These are phyloP conservation scores for Wallemia hederae DNA, from an alignment of 1,284 basidiomycete genomes.

Conservation along the genomic window DNA sequence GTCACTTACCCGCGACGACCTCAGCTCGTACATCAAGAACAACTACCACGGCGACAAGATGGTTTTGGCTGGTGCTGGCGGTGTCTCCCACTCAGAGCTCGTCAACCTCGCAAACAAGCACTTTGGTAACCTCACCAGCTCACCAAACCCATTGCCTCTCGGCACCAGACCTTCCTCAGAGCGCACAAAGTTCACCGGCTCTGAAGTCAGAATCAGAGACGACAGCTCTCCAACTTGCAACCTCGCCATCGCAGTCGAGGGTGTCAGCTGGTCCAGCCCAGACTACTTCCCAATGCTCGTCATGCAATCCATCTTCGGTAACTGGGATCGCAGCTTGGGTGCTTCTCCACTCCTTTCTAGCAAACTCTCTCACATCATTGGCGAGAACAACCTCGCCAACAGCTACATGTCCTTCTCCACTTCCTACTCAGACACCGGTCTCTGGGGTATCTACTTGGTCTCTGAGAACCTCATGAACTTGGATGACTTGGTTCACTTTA, in stretches of 20 bases:
- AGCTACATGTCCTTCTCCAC: constrained; percentile 99
- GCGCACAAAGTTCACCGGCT: constrained; percentile 62
- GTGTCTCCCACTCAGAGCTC: constrained; percentile 70
- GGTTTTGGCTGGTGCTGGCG: constrained; percentile 91
- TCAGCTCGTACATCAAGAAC: constrained; percentile 72
- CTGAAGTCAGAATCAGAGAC: constrained; percentile 84
- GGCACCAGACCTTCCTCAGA: constrained; percentile 34
- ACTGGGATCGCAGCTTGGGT: constrained; percentile 96
- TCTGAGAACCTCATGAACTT: constrained; percentile 78
- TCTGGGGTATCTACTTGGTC: constrained; percentile 96
- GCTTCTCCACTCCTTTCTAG: constrained; percentile 69
- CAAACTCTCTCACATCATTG: constrained; percentile 69
- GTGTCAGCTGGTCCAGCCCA: constrained; percentile 87
- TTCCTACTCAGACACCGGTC: constrained; percentile 95
- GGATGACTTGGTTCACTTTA: constrained; percentile 83
- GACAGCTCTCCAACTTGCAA: constrained; percentile 68
- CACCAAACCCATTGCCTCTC: constrained; percentile 60
- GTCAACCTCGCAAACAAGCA: constrained; percentile 85
- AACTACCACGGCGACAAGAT: constrained; percentile 98
- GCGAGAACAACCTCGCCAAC: constrained; percentile 87
- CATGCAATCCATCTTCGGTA: constrained; percentile 92
- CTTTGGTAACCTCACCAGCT: constrained; percentile 67
- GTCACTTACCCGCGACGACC: constrained; percentile 76
- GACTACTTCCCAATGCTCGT: constrained; percentile 99
- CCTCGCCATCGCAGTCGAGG: constrained; percentile 89